Conservation (phyloP, 2,329 filamentous ascomycete genomes). For the Magnaporthiopsis incrustans region DNA sequence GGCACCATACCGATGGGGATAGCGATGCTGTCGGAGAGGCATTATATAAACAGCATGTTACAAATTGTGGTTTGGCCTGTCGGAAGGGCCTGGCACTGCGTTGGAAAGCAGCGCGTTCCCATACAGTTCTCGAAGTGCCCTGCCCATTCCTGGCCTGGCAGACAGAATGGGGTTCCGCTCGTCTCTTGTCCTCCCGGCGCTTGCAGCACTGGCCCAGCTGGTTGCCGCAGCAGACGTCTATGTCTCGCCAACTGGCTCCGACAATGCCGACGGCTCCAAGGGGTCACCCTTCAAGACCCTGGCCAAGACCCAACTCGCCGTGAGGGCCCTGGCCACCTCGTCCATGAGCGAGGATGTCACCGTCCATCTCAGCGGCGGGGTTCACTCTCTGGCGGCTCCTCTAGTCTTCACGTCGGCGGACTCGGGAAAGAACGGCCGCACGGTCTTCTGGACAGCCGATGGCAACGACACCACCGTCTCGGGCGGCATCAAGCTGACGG, state of each 20-base stretch:
- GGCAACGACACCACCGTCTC: slow-evolving; percentile 8
- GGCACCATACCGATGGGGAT: too few species aligned
- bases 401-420: slow-evolving; percentile 7
- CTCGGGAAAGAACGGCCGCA: slow-evolving; percentile 8
- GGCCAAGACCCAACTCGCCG: slow-evolving; percentile 7
- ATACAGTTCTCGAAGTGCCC: neutral
- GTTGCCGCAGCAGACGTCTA: slow-evolving; percentile 5
- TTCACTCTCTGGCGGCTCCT: slow-evolving; percentile 7
- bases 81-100: too few species aligned
- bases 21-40: too few species aligned
- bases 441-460: slow-evolving; percentile 5
- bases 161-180: neutral
- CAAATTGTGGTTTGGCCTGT: too few species aligned
- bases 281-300: slow-evolving; percentile 6
- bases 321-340: neutral
- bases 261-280: slow-evolving; percentile 6
- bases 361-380: slow-evolving; percentile 7
- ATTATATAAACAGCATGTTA: too few species aligned
- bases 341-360: slow-evolving; percentile 6
- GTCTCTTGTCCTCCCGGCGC: neutral
- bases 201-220: neutral
- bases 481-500: slow-evolving; percentile 9
- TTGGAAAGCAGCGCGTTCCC: neutral
- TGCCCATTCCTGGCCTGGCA: neutral
- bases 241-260: slow-evolving; percentile 9